Conservation (phyloP, 345 rosid genomes). For the Syzygium jambos region DNA sequence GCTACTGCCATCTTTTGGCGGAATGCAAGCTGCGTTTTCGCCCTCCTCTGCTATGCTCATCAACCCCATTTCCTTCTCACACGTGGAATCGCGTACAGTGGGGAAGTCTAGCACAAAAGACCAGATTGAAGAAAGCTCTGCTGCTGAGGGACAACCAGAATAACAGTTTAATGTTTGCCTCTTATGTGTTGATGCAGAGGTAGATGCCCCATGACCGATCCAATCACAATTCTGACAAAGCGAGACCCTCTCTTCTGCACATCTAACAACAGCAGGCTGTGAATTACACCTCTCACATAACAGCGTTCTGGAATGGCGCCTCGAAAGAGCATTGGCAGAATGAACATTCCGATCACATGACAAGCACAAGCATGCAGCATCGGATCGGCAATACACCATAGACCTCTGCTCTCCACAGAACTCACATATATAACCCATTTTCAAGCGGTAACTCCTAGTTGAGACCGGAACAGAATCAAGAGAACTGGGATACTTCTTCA, state of each 20-base stretch:
- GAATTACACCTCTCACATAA: conserved; percentile 85
- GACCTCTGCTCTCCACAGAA: conserved; percentile 92
- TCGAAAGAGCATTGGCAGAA: conserved; percentile 90
- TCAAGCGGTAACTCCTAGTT: neutral
- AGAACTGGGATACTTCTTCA: neutral
- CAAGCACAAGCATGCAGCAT: conserved; percentile 87
- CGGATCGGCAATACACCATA: conserved; percentile 89
- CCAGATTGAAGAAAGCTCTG: conserved; percentile 89
- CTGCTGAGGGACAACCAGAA: conserved; percentile 88
- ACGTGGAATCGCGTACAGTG: conserved; percentile 41
- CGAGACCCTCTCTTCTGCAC: conserved; percentile 66
- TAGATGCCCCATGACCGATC: conserved; percentile 55
- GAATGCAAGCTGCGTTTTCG: conserved; percentile 11
- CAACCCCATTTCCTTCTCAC: conserved; percentile 75
- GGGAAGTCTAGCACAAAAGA: conserved; percentile 53
- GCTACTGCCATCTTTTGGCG: conserved; percentile 17
- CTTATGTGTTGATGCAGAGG: conserved; percentile 46
- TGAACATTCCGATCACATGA: conserved; percentile 95
- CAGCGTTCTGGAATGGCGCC: conserved; percentile 80
- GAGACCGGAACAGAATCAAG: neutral
- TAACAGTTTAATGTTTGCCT: conserved; percentile 74
- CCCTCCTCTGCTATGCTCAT: conserved; percentile 69
- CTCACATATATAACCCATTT: conserved; percentile 90
- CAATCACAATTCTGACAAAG: conserved; percentile 99
- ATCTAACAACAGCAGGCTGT: conserved; percentile 77